Evolutionary conservation across 1,284 basidiomycete genomes (phyloP).

Genomic region (Golubevia pallescens): DNA sequence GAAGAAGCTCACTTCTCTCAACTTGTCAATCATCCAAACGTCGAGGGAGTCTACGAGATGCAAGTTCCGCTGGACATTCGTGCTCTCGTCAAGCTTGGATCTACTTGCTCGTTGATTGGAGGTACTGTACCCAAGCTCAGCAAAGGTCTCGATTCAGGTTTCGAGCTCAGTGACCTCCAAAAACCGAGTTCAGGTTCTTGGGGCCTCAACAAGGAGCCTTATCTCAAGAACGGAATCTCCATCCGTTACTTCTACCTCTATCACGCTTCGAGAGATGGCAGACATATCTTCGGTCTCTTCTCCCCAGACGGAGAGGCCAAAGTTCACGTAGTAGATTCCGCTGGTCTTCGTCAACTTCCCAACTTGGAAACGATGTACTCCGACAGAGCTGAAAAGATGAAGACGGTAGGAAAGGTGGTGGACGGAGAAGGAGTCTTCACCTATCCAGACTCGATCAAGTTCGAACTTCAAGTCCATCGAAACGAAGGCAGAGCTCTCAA

Average conservation of each 20-base stretch:
- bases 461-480: conserved; percentile 45
- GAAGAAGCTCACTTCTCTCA: conserved; percentile 52
- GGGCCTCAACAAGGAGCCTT: conserved; percentile 18
- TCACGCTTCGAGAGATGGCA: conserved; percentile 45
- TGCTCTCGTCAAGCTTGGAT: conserved; percentile 54
- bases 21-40: conserved; percentile 59
- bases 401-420: conserved; percentile 26
- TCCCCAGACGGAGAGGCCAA: conserved; percentile 44
- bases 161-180: conserved; percentile 41
- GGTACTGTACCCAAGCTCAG: conserved; percentile 27
- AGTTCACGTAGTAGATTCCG: conserved; percentile 59
- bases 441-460: conserved; percentile 36
- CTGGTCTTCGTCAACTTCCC: conserved; percentile 55
- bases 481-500: conserved; percentile 42
- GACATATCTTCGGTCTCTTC: conserved; percentile 58
- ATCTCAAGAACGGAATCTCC: conserved; percentile 40
- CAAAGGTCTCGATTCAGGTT: conserved; percentile 49
- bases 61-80: conserved; percentile 57
- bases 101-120: conserved; percentile 35
- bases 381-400: conserved; percentile 42
- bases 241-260: conserved; percentile 58
- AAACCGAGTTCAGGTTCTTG: conserved; percentile 11
- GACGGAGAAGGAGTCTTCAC: conserved; percentile 45
- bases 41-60: conserved; percentile 62
- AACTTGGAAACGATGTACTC: conserved; percentile 54